These are phyloP conservation scores for Penicillium verhagenii DNA, from an alignment of 495 filamentous ascomycete genomes.

Conservation along the genomic window DNA sequence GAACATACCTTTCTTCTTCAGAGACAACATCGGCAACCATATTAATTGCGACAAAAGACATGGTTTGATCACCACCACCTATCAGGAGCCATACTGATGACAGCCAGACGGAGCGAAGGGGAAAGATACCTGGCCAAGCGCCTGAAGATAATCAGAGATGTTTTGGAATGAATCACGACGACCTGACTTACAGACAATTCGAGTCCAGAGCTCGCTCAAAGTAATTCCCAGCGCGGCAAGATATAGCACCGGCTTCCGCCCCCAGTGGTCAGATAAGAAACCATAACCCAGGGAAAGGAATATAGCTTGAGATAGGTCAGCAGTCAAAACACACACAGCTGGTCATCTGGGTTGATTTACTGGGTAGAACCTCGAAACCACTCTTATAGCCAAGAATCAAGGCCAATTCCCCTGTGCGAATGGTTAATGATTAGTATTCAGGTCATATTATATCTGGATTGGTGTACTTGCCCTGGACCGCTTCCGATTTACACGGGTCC, in stretches of 20 bases:
- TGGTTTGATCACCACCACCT: slow-evolving; percentile 30
- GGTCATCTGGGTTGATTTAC: slow-evolving; percentile 10
- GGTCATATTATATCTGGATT: background rate
- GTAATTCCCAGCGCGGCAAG: slow-evolving; percentile 33
- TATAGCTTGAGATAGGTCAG: slow-evolving; percentile 22
- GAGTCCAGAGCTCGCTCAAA: slow-evolving; percentile 32
- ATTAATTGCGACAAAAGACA: slow-evolving; percentile 21
- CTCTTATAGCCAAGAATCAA: slow-evolving; percentile 42
- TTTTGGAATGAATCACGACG: background rate
- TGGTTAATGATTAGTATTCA: too few relatives aligned
- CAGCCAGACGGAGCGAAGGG: slow-evolving; percentile 35
- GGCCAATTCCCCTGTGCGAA: slow-evolving; percentile 29
- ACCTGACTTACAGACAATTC: slow-evolving; percentile 34
- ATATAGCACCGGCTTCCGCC: slow-evolving; percentile 43
- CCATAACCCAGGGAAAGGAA: slow-evolving; percentile 34
- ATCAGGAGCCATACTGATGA: slow-evolving; percentile 25
- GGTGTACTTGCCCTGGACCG: slow-evolving; percentile 31
- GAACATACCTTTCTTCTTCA: slow-evolving; percentile 33
- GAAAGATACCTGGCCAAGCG: slow-evolving; percentile 23
- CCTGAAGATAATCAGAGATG: slow-evolving; percentile 11
- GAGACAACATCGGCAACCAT: slow-evolving; percentile 35
- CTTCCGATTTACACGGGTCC: slow-evolving; percentile 39
- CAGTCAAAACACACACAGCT: background rate
- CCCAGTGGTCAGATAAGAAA: slow-evolving; percentile 41
- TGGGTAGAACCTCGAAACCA: slow-evolving; percentile 36